Base-by-base conservation (phyloP, 139 green algal species). In the Bryopsis sp. region DNA sequence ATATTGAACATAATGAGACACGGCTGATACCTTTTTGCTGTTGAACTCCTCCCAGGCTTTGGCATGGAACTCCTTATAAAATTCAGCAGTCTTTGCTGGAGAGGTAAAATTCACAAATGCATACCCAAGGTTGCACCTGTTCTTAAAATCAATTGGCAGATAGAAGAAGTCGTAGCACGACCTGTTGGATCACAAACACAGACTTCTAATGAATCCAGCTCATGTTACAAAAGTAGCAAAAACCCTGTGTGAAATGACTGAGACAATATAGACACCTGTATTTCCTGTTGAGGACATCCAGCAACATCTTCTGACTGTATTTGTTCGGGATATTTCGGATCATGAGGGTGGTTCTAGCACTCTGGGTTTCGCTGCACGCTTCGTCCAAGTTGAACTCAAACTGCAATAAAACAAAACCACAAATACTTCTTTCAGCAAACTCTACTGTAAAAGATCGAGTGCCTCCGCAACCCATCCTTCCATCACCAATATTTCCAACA, bases 291-390 rank as follows among this genome's bases (percentile, higher is more conserved):
- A 88, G 32, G 32, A 79, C 62, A 28, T 60, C 71, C 57, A 98
- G 79, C 72, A 98, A 87, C 93, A 98, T 98, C 86, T 96, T 96
- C 80, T 98, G 93, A 1, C 92, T 98, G 86, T 98, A 98, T 84
- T 98, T 98, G 87, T 98, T 98, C 66, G 93, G 93, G 48, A 98
- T 98, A 84, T 98, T 97, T 70, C 93, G 94, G 57, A 98, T 89
- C 93, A 98, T 98, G 7, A 98, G 77, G 57, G 93, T 98, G 2
- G 93, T 98, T 67, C 93, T 73, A 34, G 68, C 70, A 57, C 5
- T 8, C 3, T 64, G 54, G 3, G 62, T 28, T 22, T 63, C n/a
- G 36, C 35, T 47, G 39, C 64, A 39, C 29, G 79, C 76, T 58
- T 82, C 76, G 28, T 50, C 58, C 22, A 80, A 26, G 46, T 68